Percentiles rank a stretch among this genome's conserved stretches.
Conservation (phyloP, 306 rosid species). For the Gleditsia sinensis region DNA sequence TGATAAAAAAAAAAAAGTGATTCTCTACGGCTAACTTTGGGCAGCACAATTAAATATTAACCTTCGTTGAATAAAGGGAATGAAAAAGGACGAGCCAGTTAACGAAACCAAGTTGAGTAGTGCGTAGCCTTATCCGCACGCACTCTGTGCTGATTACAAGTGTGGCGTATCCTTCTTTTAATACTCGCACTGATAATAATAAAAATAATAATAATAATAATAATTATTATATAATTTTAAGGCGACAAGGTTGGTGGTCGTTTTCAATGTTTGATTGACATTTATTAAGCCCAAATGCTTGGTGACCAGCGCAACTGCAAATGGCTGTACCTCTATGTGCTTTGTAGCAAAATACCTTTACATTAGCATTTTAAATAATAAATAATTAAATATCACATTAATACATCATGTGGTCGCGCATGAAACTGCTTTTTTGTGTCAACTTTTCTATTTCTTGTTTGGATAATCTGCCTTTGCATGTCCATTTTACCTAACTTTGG, state of each 20-base stretch:
- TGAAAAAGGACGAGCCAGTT: neutral
- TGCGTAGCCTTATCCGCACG: slow-evolving; percentile 9
- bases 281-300: slow-evolving; percentile 16
- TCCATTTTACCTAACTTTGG: neutral
- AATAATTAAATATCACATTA: slow-evolving; percentile 9
- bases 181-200: neutral
- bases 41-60: too few species aligned
- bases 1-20: too few species aligned
- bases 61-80: neutral
- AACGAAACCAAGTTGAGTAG: neutral
- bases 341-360: neutral
- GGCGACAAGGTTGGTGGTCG: slow-evolving; percentile 23
- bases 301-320: slow-evolving; percentile 5
- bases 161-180: neutral
- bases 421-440: slow-evolving; percentile 22
- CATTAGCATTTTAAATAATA: neutral
- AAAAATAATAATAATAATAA: neutral
- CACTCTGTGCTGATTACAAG: neutral
- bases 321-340: slow-evolving; percentile 7
- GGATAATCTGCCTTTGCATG: too few species aligned
- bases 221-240: slow-evolving; percentile 2
- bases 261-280: slow-evolving; percentile 18
- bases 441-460: too few species aligned
- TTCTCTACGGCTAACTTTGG: too few species aligned
- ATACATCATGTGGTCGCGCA: slow-evolving; percentile 12